Evolutionary conservation across 2,329 filamentous ascomycete genomes (phyloP).

Genomic region (Calonectria naviculata): DNA sequence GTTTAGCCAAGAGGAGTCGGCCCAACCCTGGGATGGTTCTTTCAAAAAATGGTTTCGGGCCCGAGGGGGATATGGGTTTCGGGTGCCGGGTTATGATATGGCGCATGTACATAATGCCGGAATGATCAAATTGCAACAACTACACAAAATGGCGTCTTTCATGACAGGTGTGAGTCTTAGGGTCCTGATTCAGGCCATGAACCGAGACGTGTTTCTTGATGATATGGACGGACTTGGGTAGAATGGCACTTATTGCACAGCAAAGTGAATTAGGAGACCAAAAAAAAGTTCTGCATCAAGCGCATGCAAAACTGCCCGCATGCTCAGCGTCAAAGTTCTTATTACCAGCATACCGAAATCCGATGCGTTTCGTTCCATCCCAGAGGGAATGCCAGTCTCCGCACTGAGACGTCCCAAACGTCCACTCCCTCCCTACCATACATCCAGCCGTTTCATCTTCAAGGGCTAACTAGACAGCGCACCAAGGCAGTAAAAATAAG

Average conservation of each 20-base stretch:
- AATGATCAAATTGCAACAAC: constrained; percentile 36
- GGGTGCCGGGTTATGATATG: constrained; percentile 37
- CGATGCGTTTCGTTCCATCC: constrained; percentile 12
- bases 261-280: not conserved
- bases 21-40: constrained; percentile 29
- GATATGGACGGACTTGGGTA: not conserved
- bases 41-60: constrained; percentile 35
- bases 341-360: constrained; percentile 33
- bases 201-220: not conserved
- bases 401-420: not conserved
- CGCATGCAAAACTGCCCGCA: constrained; percentile 30
- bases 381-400: constrained; percentile 17
- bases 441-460: constrained; percentile 15
- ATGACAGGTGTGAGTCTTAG: constrained; percentile 7
- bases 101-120: constrained; percentile 44
- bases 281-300: not conserved
- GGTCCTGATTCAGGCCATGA: not conserved
- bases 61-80: constrained; percentile 26
- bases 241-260: not conserved
- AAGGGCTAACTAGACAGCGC: not conserved
- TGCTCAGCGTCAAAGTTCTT: constrained; percentile 28
- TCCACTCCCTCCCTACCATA: not conserved
- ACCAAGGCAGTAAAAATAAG: not conserved
- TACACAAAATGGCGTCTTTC: not conserved
- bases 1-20: constrained; percentile 28